Base-by-base conservation (phyloP, 495 filamentous ascomycete species). In the Lasiosphaeria hispida region DNA sequence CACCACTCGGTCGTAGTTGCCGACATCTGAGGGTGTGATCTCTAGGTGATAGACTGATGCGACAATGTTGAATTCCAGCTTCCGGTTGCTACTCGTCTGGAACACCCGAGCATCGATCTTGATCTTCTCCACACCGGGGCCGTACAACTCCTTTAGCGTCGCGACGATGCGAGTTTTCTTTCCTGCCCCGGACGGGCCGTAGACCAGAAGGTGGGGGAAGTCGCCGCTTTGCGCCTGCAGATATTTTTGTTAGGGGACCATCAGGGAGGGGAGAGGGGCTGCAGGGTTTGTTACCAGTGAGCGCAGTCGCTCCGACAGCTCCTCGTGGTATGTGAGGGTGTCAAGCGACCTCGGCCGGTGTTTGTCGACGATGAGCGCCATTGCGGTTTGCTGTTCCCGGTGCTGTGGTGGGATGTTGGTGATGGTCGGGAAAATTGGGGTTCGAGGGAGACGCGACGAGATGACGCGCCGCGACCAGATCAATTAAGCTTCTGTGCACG, bases 61-160 rank as follows among this genome's bases (percentile, higher is more conserved):
- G 45, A 97, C 95, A 59, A 97, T 96, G 76, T 95, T 98, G 80
- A 98, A 98, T 75, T 98, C 94, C 57, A 97, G 85, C 71, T 97
- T 98, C 63, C 94, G 92, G 72, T 96, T 96, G 68, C 86, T 86
- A 15, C 85, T 93, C 1, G 94, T 97, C 71, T 96, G 91, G 80
- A 97, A 98, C 52, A 96, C 86, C 60, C 94, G 88, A 17, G 90
- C 87, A 69, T 97, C 92, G 77, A 96, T 94, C 74, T 96, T 96
- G 78, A 97, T 96, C 80, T 96, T 96, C 63, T 96, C 92, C 9
- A 96, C 92, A 36, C 91, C 91, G 9, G 92, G 86, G 0, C 92
- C 92, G 69, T 90, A 97, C 11, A 97, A 80, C 71, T 94, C 91
- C 69, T 93, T 93, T 3, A 97, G 76, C 1, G 92, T 97, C 7